Base-by-base conservation (phyloP, 495 filamentous ascomycete genomes). In the Penicillium canariense region DNA sequence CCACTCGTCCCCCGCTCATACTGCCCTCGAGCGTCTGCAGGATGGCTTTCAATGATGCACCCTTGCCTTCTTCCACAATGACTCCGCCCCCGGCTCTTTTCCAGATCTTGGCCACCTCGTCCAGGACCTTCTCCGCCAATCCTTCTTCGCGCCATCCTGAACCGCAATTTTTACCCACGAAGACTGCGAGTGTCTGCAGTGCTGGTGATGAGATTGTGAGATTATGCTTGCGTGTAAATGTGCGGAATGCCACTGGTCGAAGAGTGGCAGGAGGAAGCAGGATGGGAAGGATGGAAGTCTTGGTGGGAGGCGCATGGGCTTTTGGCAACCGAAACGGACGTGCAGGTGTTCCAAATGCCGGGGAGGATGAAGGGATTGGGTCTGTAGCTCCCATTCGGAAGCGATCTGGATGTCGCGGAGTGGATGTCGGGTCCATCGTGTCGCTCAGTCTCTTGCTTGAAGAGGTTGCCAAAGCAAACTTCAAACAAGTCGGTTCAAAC, bases 161-260 rank as follows among this genome's bases (percentile, higher is more conserved):
- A 40, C 94, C 94, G 66, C 94, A 98, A 68, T 96, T 87, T 46
- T 87, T 87, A 11, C 94, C 94, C 32, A 97, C 87, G 64, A 97
- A 97, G 0, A 81, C 79, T 11, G 95, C 91, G 20, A 98, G 77
- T 9, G 86, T 82, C 68, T 91, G 84, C 1, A 98, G 78, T 0
- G 94, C 89, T 8, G 91, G 81, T 0, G 93, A 93, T 3, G 90
- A 96, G 34, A 98, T 85, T 0, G 91, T 97, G 32, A 98, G 78
- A 67, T 92, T 93, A 70, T 98, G 90, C 63, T 98, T 98, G 73
- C 96, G 96, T 6, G 94, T 98, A 59, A 98, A 95, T 0, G 90
- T 93, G 34, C 94, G 87, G 68, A 98, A 97, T 35, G 94, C 94
- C 30, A 97, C 77, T 5, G 94, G 95, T 58, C 94, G 83, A 30